Base-by-base conservation (phyloP, 1,139 yeast species). In the Hansenula lynferdii region DNA sequence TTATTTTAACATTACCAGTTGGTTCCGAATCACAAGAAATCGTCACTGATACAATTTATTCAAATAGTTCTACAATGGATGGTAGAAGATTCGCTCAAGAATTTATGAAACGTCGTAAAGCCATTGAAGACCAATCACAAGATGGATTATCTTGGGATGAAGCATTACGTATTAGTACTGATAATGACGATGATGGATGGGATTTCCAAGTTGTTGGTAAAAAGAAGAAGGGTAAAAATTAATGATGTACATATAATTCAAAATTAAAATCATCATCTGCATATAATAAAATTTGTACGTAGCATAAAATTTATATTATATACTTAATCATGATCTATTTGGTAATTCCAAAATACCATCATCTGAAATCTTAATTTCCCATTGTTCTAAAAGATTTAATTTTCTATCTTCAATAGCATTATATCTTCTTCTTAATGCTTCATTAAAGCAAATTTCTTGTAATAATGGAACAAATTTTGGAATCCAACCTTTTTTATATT, bases 11-110 rank as follows among this genome's bases (percentile, higher is more conserved):
- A 39, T 72, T 92, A 47, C 97, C 97, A 28, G 64, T 77, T 29
- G 77, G 78, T 34, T 52, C 70, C 7, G 96, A 89, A 50, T 79
- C 95, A 1, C 70, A 74, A 35, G 95, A 83, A 58, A 85, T 92
- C 57, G 89, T 92, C 56, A 82, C 96, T 4, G 98, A 92, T 58
- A 86, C 97, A 12, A 80, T 92, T 44, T 90, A 89, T 63, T 80
- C 94, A 36, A 85, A 92, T 49, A 85, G 96, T 22, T 77, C 94
- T 3, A 84, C 94, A 3, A 81, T 92, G 86, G 97, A 92, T 58
- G 98, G 97, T 18, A 80, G 96, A 58, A 74, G 96, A 47, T 92
- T 90, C 67, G 95, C 97, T 1, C 78, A 75, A 42, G 98, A 92
- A 56, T 92, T 92, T 59, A 68, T 84, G 59, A 85, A 83, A 64